Percentiles rank a stretch among this genome's conserved stretches.
Conservation (phyloP, 768 basidiomycete species). For the Hortiboletus campestris region DNA sequence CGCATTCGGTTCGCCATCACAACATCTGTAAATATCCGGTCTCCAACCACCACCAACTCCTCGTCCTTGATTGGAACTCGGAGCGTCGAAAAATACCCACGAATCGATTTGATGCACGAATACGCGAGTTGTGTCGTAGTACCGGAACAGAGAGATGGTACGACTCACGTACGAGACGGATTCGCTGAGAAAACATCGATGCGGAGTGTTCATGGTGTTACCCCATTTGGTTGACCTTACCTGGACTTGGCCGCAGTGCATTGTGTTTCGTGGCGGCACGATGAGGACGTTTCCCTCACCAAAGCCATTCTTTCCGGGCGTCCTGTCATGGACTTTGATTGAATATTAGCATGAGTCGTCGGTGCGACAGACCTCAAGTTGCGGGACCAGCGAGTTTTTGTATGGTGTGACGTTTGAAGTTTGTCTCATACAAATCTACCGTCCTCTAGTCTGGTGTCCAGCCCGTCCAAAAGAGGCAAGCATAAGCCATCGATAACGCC, state of each 20-base stretch:
- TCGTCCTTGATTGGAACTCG: constrained; percentile 53
- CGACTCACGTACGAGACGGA: constrained; percentile 74
- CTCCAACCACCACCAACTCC: constrained; percentile 82
- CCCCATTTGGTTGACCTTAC: constrained; percentile 41
- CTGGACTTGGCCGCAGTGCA: constrained; percentile 73
- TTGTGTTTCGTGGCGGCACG: constrained; percentile 81
- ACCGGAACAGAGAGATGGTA: constrained; percentile 81
- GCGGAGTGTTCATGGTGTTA: not conserved
- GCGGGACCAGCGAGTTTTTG: constrained; percentile 71
- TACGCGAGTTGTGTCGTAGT: constrained; percentile 70
- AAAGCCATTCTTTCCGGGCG: constrained; percentile 80
- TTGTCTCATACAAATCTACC: no score
- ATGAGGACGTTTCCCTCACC: constrained; percentile 79
- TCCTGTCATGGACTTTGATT: constrained; percentile 39
- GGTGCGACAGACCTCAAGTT: constrained; percentile 55
- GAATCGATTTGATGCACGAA: constrained; percentile 69
- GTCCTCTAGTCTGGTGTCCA: no score
- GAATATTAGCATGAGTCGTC: not conserved
- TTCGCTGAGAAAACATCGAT: constrained; percentile 60
- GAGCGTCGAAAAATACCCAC: constrained; percentile 69
- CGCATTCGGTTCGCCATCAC: constrained; percentile 78
- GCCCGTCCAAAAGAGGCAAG: no score
- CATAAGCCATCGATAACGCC: no score
- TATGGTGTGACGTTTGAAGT: no score
- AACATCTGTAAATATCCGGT: constrained; percentile 90